Evolutionary conservation across 305 asterid genomes (phyloP).

Genomic region (Fraxinus baroniana): DNA sequence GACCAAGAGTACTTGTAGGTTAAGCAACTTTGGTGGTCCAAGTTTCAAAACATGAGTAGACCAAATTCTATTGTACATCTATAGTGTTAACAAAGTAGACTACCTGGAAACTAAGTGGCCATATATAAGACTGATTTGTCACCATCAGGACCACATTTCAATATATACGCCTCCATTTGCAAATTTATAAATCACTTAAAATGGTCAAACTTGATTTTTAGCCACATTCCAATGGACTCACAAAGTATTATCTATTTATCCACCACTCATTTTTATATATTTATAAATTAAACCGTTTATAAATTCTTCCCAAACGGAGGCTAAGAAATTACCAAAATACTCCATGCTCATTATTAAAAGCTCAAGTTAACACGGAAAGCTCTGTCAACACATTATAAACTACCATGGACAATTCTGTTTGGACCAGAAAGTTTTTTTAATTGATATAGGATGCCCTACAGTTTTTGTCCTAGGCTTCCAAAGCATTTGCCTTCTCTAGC

Average conservation of each 20-base stretch:
- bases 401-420: neutral
- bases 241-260: neutral
- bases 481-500: neutral
- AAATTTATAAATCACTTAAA: neutral
- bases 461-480: neutral
- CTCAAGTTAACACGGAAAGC: neutral
- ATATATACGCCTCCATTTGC: neutral
- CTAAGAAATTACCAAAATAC: neutral
- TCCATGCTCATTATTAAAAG: neutral
- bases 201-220: neutral
- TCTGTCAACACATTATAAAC: neutral
- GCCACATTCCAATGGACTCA: neutral
- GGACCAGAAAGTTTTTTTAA: neutral
- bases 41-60: neutral
- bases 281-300: neutral
- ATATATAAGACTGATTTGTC: neutral
- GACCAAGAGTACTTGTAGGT: neutral
- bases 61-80: neutral
- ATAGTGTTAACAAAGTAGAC: neutral
- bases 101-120: neutral
- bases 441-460: neutral
- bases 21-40: neutral
- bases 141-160: neutral
- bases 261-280: neutral
- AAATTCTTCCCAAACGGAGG: neutral